A percentile compares a stretch with the other conserved stretches of the same genome.
These are phyloP conservation scores for Leishmania turanica DNA, from an alignment of 208 protist genomes.

Conservation along the genomic window DNA sequence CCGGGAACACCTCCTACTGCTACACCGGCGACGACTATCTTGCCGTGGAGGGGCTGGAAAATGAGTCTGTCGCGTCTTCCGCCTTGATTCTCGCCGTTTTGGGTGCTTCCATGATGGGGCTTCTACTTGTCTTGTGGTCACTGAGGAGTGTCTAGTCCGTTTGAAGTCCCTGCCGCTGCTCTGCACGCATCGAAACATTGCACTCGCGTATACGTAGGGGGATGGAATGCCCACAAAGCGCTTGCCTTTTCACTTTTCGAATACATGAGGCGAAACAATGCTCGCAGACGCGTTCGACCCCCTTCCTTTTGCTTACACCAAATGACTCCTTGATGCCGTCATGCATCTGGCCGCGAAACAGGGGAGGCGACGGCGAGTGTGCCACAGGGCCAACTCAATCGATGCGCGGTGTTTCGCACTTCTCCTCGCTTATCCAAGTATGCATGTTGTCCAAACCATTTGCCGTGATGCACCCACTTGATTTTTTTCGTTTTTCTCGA, in stretches of 20 bases:
- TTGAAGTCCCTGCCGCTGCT: background rate
- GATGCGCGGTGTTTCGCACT: background rate
- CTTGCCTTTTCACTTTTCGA: background rate
- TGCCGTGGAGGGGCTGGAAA: constrained; percentile 39
- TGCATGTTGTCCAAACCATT: background rate
- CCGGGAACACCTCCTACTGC: constrained; percentile 68
- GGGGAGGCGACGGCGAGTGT: background rate
- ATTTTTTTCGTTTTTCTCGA: background rate
- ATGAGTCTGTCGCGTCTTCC: constrained; percentile 40
- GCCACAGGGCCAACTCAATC: background rate
- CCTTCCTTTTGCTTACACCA: constrained; percentile 1
- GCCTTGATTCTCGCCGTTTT: constrained; percentile 16
- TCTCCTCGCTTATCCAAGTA: background rate
- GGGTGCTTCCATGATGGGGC: constrained; percentile 6
- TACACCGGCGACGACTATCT: constrained; percentile 62
- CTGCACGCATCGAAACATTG: background rate
- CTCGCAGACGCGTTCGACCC: background rate
- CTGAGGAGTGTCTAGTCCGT: background rate
- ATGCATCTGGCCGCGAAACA: background rate
- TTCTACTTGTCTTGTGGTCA: constrained; percentile 8
- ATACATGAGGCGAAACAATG: background rate
- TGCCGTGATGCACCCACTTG: background rate
- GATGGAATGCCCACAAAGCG: background rate
- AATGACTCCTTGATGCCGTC: background rate
- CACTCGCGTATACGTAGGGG: background rate